These are phyloP conservation scores for Annulohypoxylon stygium DNA, from an alignment of 495 filamentous ascomycete species.

Conservation along the genomic window DNA sequence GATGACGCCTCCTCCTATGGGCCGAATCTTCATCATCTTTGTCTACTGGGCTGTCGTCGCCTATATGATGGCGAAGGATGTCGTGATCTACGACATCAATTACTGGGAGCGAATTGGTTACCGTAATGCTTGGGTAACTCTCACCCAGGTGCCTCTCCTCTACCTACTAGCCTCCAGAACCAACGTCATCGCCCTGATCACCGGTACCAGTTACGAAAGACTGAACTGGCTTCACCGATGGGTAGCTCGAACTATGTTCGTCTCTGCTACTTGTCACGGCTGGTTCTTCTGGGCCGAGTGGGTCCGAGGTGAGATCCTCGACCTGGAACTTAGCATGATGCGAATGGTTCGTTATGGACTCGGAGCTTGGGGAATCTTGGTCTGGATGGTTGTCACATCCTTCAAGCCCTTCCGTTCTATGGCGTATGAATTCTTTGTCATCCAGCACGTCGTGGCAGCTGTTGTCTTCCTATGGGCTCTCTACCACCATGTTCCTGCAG, in stretches of 20 bases:
- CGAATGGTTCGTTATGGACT: conserved; percentile 74
- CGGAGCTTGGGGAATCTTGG: conserved; percentile 78
- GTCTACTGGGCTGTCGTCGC: conserved; percentile 70
- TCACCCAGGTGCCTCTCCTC: conserved; percentile 85
- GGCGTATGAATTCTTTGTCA: conserved; percentile 84
- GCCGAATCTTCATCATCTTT: conserved; percentile 65
- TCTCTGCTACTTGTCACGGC: conserved; percentile 81
- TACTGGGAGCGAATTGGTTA: conserved; percentile 80
- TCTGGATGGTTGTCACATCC: conserved; percentile 78
- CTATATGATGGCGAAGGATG: conserved; percentile 66
- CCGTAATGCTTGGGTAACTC: conserved; percentile 79
- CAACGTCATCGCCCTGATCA: conserved; percentile 76
- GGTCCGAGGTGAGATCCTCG: conserved; percentile 73
- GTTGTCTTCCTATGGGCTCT: conserved; percentile 76
- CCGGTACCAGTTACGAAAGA: conserved; percentile 78
- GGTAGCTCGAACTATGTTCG: conserved; percentile 78
- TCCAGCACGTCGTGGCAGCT: conserved; percentile 81
- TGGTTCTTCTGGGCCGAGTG: conserved; percentile 78
- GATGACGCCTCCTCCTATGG: conserved; percentile 69
- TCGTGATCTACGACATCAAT: conserved; percentile 57
- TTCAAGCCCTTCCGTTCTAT: conserved; percentile 75
- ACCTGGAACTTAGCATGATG: conserved; percentile 71
- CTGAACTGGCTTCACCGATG: conserved; percentile 90
- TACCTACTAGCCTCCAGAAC: conserved; percentile 84
- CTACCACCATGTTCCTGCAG: conserved; percentile 72